Conservation (phyloP, 768 basidiomycete species). For the Pleurotus djamor region DNA sequence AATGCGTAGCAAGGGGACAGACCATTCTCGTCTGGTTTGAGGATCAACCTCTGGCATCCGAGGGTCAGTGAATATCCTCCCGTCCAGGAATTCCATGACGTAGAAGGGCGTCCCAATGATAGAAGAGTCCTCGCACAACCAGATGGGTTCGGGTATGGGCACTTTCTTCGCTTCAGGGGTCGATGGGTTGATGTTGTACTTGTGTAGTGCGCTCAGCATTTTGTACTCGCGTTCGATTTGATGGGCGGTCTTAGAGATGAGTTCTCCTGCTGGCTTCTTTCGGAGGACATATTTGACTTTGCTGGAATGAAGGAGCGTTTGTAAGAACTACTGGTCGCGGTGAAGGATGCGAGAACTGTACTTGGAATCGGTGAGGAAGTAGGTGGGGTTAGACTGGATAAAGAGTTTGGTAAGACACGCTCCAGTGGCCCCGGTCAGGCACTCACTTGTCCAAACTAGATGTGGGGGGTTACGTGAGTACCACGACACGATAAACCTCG, state of each 20-base stretch:
- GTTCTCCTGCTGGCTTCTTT: conserved; percentile 87
- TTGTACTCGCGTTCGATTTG: conserved; percentile 93
- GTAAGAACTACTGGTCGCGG: neutral
- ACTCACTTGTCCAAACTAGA: conserved; percentile 84
- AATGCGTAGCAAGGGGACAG: conserved; percentile 16
- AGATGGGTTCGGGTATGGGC: conserved; percentile 83
- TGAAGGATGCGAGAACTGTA: conserved; percentile 26
- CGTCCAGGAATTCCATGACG: conserved; percentile 94
- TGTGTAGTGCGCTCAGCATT: conserved; percentile 74
- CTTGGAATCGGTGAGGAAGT: conserved; percentile 82
- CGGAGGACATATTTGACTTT: conserved; percentile 77
- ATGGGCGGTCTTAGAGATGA: conserved; percentile 91
- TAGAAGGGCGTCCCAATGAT: conserved; percentile 93
- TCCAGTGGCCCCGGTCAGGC: neutral
- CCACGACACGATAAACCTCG: neutral
- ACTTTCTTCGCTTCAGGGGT: conserved; percentile 53
- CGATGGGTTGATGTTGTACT: conserved; percentile 59
- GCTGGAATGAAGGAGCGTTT: conserved; percentile 27
- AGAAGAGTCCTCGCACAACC: conserved; percentile 73
- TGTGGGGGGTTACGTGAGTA: neutral
- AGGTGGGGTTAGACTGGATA: conserved; percentile 90
- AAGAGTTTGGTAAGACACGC: conserved; percentile 2
- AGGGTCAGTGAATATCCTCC: conserved; percentile 89
- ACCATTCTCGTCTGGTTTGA: conserved; percentile 72
- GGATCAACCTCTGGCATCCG: conserved; percentile 68